Percentiles rank a stretch among this genome's conserved stretches.
Evolutionary conservation across 192 early-diverging fungal species (phyloP).

Genomic region (Haplosporangium gracile): DNA sequence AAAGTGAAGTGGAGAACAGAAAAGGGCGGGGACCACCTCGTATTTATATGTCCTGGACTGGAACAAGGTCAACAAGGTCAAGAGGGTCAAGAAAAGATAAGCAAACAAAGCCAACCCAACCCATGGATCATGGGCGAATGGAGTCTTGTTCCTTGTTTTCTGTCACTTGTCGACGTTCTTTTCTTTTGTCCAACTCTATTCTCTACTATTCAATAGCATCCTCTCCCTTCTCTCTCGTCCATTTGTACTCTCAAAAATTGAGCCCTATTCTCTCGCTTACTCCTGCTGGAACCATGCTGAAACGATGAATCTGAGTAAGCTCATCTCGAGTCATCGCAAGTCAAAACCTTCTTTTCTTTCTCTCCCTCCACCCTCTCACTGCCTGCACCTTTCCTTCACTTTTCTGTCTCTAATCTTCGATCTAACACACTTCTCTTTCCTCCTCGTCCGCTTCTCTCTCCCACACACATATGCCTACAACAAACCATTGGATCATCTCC

Average conservation of each 20-base stretch:
- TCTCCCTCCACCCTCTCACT: neutral
- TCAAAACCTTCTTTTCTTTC: conserved; percentile 7
- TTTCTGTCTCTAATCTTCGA: neutral
- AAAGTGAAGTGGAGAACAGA: neutral
- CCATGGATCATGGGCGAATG: neutral
- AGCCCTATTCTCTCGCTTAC: neutral
- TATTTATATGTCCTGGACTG: neutral
- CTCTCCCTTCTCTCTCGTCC: no score
- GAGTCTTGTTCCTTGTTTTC: neutral
- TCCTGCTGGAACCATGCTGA: neutral
- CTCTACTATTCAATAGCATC: neutral
- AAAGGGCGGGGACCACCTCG: neutral
- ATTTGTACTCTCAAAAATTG: neutral
- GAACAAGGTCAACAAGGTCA: neutral
- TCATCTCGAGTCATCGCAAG: conserved; percentile 22
- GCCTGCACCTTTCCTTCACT: neutral
- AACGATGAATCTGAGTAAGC: neutral
- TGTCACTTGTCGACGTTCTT: neutral
- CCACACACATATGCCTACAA: no score
- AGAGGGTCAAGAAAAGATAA: neutral
- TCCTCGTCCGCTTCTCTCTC: no score
- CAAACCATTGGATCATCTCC: no score
- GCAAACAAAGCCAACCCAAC: neutral
- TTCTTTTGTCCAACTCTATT: neutral
- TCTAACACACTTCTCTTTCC: neutral